Percentiles rank a stretch among this genome's conserved stretches.
phyloP scores from a whole-genome alignment of 176 grass and related monocot genomes.

The Triticum timopheevii region DNA sequence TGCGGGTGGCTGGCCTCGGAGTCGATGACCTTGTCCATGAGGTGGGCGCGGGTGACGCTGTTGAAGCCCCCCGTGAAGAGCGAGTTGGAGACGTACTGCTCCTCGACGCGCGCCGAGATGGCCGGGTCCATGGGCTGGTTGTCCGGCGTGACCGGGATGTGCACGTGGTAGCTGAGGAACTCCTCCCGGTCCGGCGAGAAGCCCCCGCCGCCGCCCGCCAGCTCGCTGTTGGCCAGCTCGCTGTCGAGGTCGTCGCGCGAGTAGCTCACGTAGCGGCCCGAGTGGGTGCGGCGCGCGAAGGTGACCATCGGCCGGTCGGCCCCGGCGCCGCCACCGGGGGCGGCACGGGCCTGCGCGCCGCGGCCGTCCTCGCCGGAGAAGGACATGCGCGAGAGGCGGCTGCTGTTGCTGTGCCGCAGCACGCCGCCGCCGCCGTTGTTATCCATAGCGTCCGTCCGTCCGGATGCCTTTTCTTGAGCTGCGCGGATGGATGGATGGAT shows the following conservation, averaged over 20 bases:
- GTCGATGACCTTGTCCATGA: conserved; percentile 97
- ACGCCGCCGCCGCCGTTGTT: conserved; percentile 13
- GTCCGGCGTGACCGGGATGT: conserved; percentile 76
- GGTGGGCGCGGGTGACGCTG: conserved; percentile 81
- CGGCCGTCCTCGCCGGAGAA: conserved; percentile 35
- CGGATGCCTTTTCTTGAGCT: not conserved
- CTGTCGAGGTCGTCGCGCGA: conserved; percentile 85
- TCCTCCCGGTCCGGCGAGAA: conserved; percentile 59
- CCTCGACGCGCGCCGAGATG: conserved; percentile 88
- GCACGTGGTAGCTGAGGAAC: conserved; percentile 75
- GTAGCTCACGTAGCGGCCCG: conserved; percentile 76
- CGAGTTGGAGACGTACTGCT: conserved; percentile 92
- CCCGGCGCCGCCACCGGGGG: not conserved
- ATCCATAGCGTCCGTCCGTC: conserved; percentile 26
- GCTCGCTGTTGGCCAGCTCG: conserved; percentile 33
- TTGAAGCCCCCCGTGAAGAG: conserved; percentile 97
- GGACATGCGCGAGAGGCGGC: conserved; percentile 47
- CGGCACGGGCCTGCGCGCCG: not conserved
- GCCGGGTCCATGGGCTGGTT: conserved; percentile 91
- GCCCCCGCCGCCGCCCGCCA: conserved; percentile 3
- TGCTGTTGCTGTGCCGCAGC: conserved; percentile 61
- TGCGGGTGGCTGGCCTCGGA: conserved; percentile 76
- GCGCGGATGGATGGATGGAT: not conserved
- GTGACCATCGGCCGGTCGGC: conserved; percentile 53
- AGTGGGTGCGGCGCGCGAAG: conserved; percentile 76